Percentiles rank a stretch among this genome's conserved stretches.
These are phyloP conservation scores for Lotus japonicus DNA, from an alignment of 306 rosid species.

Conservation along the genomic window DNA sequence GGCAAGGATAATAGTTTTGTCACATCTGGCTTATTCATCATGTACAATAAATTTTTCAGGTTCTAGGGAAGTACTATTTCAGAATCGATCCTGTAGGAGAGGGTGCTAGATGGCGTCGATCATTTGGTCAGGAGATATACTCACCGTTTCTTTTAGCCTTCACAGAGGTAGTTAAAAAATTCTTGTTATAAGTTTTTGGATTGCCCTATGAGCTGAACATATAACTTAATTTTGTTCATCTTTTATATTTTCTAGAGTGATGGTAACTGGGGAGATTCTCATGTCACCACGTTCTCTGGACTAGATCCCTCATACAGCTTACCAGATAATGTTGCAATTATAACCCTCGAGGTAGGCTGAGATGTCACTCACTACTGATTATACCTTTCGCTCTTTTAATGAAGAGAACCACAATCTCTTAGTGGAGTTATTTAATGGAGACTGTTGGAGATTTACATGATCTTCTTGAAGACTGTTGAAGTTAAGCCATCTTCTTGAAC, in stretches of 20 bases:
- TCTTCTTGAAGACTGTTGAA: neutral
- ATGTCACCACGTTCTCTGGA: slow-evolving; percentile 47
- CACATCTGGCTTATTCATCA: neutral
- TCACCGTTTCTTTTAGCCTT: slow-evolving; percentile 87
- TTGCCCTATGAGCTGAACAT: neutral
- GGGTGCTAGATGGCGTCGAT: slow-evolving; percentile 95
- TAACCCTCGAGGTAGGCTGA: slow-evolving; percentile 67
- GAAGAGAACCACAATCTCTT: neutral
- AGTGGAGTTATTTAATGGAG: neutral
- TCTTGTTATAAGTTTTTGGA: slow-evolving; percentile 9
- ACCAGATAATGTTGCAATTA: slow-evolving; percentile 66
- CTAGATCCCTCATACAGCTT: slow-evolving; percentile 52
- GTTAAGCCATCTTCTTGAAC: slow-evolving; percentile 3
- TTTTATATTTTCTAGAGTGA: slow-evolving; percentile 40
- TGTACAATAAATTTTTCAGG: slow-evolving; percentile 34
- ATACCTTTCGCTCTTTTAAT: neutral
- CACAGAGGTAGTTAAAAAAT: slow-evolving; percentile 50
- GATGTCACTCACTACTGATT: neutral
- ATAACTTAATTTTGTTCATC: neutral
- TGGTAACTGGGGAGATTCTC: slow-evolving; percentile 50
- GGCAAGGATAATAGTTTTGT: slow-evolving; percentile 2
- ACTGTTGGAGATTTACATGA: no score
- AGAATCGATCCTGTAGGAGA: slow-evolving; percentile 75
- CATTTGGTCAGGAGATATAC: slow-evolving; percentile 87
- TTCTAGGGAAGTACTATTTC: slow-evolving; percentile 71